Conservation (phyloP, 441 rosid genomes). For the Pelargonium myrrhifolium region DNA sequence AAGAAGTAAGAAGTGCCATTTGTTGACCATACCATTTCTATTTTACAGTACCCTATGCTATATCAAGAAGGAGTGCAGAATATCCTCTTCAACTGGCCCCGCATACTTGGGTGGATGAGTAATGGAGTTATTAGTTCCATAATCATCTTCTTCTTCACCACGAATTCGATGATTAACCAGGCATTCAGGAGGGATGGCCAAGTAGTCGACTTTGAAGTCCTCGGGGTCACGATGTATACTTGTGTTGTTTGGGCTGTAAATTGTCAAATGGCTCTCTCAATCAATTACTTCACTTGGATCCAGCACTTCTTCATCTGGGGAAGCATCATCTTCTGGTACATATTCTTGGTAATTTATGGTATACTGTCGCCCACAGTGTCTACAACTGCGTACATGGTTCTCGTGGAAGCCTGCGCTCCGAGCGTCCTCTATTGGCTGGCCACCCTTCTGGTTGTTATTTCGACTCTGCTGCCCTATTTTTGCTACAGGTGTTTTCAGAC, state of each 20-base stretch:
- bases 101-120: constrained; percentile 73
- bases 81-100: constrained; percentile 67
- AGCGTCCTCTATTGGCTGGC: constrained; percentile 73
- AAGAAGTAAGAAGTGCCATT: neutral
- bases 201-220: constrained; percentile 62
- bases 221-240: constrained; percentile 83
- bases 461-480: constrained; percentile 70
- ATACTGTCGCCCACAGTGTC: constrained; percentile 26
- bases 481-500: constrained; percentile 69
- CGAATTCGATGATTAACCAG: constrained; percentile 14
- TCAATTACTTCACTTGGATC: constrained; percentile 26
- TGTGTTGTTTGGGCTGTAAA: constrained; percentile 83
- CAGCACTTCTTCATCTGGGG: constrained; percentile 96
- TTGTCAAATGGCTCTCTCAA: constrained; percentile 78
- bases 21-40: neutral
- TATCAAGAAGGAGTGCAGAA: constrained; percentile 97
- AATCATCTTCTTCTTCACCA: constrained; percentile 73
- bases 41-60: constrained; percentile 66
- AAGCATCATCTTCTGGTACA: constrained; percentile 61
- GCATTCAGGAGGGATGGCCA: constrained; percentile 71
- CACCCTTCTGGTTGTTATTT: constrained; percentile 42
- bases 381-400: constrained; percentile 72
- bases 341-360: constrained; percentile 81
- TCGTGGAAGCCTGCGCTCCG: constrained; percentile 79
- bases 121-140: constrained; percentile 54